These are phyloP conservation scores for Globisporangium apiculatum DNA, from an alignment of 352 stramenopile genomes.

Conservation along the genomic window DNA sequence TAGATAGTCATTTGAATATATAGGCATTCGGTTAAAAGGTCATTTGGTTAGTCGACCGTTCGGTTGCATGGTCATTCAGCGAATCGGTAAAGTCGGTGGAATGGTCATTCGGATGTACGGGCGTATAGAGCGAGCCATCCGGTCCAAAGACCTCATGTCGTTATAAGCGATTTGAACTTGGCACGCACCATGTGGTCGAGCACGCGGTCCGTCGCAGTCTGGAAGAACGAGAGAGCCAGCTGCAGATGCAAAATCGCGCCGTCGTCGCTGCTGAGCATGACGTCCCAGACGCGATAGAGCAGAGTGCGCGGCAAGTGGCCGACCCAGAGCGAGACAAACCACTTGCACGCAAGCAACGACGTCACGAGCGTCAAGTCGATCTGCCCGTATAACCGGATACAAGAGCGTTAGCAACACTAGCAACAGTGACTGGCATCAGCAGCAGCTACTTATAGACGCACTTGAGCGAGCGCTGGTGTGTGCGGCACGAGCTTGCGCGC, in stretches of 20 bases:
- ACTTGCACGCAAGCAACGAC: constrained; percentile 67
- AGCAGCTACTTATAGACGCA: constrained; percentile 4
- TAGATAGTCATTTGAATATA: no score
- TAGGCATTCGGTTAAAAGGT: no score
- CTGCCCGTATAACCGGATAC: constrained; percentile 10
- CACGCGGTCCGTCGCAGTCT: constrained; percentile 32
- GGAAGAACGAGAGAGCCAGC: constrained; percentile 50
- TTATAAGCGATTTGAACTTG: neutral
- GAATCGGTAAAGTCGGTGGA: no score
- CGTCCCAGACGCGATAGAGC: constrained; percentile 51
- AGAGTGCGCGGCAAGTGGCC: constrained; percentile 39
- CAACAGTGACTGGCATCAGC: neutral
- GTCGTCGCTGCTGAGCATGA: constrained; percentile 41
- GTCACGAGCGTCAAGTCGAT: constrained; percentile 49
- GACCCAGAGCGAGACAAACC: constrained; percentile 72
- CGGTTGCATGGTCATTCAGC: no score
- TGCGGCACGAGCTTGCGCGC: constrained; percentile 41
- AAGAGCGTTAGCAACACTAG: neutral
- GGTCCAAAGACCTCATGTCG: no score
- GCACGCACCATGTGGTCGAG: constrained; percentile 26
- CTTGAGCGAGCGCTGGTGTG: constrained; percentile 39
- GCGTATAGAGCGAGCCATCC: no score
- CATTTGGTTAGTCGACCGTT: no score
- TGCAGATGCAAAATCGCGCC: constrained; percentile 57
- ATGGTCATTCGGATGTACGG: neutral